Percentiles rank a stretch among this genome's conserved stretches.
Evolutionary conservation across 257 asterid species (phyloP).

Genomic region (Penstemon barbatus): DNA sequence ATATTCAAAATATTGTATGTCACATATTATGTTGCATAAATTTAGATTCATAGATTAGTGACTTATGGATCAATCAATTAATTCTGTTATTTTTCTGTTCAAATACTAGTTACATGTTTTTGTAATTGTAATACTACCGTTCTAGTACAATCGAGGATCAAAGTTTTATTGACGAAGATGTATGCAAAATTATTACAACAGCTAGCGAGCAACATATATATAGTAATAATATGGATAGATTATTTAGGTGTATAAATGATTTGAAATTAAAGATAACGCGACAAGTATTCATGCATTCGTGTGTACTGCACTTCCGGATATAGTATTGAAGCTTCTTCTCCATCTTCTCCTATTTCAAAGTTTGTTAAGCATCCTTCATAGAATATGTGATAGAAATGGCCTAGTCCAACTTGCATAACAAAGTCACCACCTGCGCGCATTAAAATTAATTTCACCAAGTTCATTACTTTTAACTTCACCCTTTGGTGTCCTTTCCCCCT

Average conservation of each 20-base stretch:
- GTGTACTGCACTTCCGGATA: constrained; percentile 72
- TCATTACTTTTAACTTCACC: not conserved
- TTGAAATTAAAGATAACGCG: constrained; percentile 38
- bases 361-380: constrained; percentile 79
- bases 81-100: not conserved
- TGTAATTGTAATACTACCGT: too few species aligned
- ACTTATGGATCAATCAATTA: not conserved
- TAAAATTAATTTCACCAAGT: not conserved
- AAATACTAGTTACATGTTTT: not conserved
- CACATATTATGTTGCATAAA: not conserved
- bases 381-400: constrained; percentile 79
- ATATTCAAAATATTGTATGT: not conserved
- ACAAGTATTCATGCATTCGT: constrained; percentile 54
- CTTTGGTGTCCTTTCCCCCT: too few species aligned
- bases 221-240: not conserved
- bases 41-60: constrained; percentile 6
- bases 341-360: constrained; percentile 65
- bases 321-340: constrained; percentile 73
- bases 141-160: too few species aligned
- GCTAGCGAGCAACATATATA: not conserved
- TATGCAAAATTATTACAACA: not conserved
- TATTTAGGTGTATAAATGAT: not conserved
- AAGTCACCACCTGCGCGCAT: constrained; percentile 43
- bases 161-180: not conserved
- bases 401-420: constrained; percentile 61